Percentiles rank a stretch among this genome's conserved stretches.
Evolutionary conservation across 2,329 filamentous ascomycete species (phyloP).

Genomic region (Echinosphaeria canescens): DNA sequence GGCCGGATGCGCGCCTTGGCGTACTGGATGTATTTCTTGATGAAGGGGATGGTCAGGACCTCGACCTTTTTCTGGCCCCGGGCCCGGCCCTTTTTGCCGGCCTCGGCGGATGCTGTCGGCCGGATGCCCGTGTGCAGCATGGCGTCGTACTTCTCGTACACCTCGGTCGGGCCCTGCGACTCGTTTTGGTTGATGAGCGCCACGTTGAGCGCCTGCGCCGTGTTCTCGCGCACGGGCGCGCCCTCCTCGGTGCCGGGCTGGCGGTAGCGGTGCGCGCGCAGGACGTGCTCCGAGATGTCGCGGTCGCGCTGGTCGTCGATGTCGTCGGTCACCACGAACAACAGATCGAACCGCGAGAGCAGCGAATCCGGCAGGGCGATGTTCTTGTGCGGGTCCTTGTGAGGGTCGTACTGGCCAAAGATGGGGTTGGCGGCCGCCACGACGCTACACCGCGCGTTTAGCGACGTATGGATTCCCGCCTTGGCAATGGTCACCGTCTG

Average conservation of each 20-base stretch:
- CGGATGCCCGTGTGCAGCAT: conserved; percentile 91
- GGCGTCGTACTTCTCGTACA: conserved; percentile 89
- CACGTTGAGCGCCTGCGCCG: conserved; percentile 66
- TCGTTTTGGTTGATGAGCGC: conserved; percentile 60
- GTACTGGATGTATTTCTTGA: conserved; percentile 99
- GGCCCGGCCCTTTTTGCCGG: conserved; percentile 62
- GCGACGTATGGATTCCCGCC: conserved; percentile 89
- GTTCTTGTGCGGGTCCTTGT: conserved; percentile 97
- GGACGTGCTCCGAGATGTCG: conserved; percentile 83
- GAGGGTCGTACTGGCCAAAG: conserved; percentile 93
- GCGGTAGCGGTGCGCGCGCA: conserved; percentile 93
- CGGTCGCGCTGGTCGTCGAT: conserved; percentile 88
- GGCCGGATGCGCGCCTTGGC: conserved; percentile 85
- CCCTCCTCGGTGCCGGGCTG: conserved; percentile 87
- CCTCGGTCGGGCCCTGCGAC: conserved; percentile 57
- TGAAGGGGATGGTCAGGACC: conserved; percentile 87
- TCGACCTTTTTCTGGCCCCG: conserved; percentile 65
- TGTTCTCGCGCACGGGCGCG: conserved; percentile 77
- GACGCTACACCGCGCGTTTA: conserved; percentile 93
- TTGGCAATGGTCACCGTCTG: conserved; percentile 98
- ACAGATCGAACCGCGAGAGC: conserved; percentile 90
- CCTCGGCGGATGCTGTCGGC: conserved; percentile 49
- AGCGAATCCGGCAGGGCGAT: conserved; percentile 94
- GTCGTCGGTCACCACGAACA: conserved; percentile 95
- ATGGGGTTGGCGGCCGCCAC: conserved; percentile 94